Evolutionary conservation across 1,284 basidiomycete genomes (phyloP).

Genomic region (Cerioporus squamosus): DNA sequence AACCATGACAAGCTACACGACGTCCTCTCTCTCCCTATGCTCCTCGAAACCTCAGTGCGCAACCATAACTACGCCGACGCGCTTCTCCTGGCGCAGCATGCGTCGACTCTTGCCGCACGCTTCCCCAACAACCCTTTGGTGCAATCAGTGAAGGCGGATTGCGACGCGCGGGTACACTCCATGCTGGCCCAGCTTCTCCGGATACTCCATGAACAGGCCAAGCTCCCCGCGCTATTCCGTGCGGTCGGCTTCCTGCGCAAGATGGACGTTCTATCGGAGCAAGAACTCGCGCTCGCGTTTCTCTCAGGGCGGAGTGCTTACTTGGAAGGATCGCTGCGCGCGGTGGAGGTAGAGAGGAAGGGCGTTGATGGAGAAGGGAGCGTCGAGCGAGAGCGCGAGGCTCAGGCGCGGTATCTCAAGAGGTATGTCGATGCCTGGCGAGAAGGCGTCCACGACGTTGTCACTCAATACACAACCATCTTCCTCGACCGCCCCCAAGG

Average conservation of each 20-base stretch:
- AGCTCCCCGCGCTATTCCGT: constrained; percentile 89
- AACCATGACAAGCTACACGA: constrained; percentile 92
- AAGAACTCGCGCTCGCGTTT: constrained; percentile 71
- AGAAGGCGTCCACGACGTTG: constrained; percentile 90
- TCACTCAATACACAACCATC: constrained; percentile 88
- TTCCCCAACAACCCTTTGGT: constrained; percentile 49
- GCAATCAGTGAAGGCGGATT: constrained; percentile 69
- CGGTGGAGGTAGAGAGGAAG: constrained; percentile 46
- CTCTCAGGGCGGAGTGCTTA: constrained; percentile 64
- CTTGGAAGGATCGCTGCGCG: constrained; percentile 48
- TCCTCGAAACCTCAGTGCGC: constrained; percentile 91
- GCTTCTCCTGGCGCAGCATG: constrained; percentile 78
- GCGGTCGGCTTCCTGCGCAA: constrained; percentile 84
- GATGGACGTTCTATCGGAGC: constrained; percentile 68
- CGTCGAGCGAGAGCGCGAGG: constrained; percentile 62
- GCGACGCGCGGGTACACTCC: constrained; percentile 72
- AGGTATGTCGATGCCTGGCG: constrained; percentile 91
- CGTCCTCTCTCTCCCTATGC: constrained; percentile 85
- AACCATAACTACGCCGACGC: constrained; percentile 93
- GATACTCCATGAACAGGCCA: constrained; percentile 82
- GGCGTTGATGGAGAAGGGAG: constrained; percentile 28
- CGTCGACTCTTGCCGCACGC: constrained; percentile 47
- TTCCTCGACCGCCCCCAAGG: constrained; percentile 70
- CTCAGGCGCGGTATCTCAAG: constrained; percentile 79
- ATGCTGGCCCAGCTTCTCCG: constrained; percentile 81